Base-by-base conservation (phyloP, 2,329 filamentous ascomycete genomes). In the Ophiostoma fasciatum region DNA sequence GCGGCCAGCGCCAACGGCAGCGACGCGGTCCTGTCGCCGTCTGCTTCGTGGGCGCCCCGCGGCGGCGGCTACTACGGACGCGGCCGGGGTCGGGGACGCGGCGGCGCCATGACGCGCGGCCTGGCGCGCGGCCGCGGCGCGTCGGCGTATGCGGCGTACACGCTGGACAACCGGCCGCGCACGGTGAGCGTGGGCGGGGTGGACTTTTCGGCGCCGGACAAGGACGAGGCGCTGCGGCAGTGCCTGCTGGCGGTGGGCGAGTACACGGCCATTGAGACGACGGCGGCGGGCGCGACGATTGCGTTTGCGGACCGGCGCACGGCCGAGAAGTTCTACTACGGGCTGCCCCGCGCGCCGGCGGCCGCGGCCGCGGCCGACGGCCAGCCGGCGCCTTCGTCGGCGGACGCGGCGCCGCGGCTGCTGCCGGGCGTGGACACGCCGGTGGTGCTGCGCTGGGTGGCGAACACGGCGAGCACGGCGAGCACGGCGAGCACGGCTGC, bases 161-260 rank as follows among this genome's bases (percentile, higher is more conserved):
- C 78, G 14, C 63, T 90, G 17, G 82, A 90, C 49, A 85, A 87
- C 51, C 66, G 82, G 30, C 77, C 82, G 0, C 79, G 71, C 51
- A 75, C 67, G 42, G 61, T 90, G 9, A 66, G 69, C 6, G 57
- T 88, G 18, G 63, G 64, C 7, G 78, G 74, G 4, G 66, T 73
- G 10, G 74, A 75, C 54, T 74, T 78, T 49, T 73, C 74, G 4
- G 63, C 63, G 12, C 50, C 68, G 2, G 67, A 68, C 21, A 72
- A 71, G 48, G 76, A 85, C 44, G 81, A 85, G 54, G 64, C 66
- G 20, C 59, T 88, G 29, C 65, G 79, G 42, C 76, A 82, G 48
- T 78, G 79, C 53, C 66, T 88, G 17, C 62, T 83, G 43, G 69
- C 69, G 41, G 59, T 77, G 22, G 74, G 73, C 35, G 74, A 78